These are phyloP conservation scores for Termitomyces sp. DNA, from an alignment of 768 basidiomycete genomes.

Conservation along the genomic window DNA sequence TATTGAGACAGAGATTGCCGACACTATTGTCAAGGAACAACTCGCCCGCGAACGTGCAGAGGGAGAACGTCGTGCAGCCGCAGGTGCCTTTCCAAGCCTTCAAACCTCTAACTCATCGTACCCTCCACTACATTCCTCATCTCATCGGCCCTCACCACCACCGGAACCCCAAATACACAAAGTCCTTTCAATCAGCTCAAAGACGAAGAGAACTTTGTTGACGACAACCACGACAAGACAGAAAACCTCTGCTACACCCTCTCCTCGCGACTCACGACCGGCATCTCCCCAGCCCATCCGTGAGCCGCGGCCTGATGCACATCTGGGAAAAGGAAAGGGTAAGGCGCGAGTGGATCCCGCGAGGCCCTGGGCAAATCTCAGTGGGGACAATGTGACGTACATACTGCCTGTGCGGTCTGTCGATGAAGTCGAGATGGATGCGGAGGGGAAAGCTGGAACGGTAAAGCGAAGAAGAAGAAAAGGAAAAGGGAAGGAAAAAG, in stretches of 20 bases:
- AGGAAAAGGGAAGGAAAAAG: conserved; percentile 8
- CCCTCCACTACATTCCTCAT: not conserved
- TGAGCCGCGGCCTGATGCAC: conserved; percentile 31
- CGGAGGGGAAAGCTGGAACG: conserved; percentile 1
- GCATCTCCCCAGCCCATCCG: conserved; percentile 33
- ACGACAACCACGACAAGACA: conserved; percentile 48
- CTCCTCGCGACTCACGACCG: conserved; percentile 29
- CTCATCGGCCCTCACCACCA: conserved; percentile 3
- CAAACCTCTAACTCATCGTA: conserved; percentile 2
- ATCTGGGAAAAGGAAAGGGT: conserved; percentile 25
- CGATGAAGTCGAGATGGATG: conserved; percentile 1
- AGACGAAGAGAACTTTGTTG: conserved; percentile 48
- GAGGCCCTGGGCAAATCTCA: conserved; percentile 1
- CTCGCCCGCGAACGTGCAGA: conserved; percentile 41
- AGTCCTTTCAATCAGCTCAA: conserved; percentile 53
- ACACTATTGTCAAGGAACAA: conserved; percentile 44
- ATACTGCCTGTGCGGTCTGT: conserved; percentile 22
- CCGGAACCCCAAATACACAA: conserved; percentile 36
- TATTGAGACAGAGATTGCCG: conserved; percentile 41
- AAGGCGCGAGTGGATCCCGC: conserved; percentile 27
- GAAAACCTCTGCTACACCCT: not conserved
- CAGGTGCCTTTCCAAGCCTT: conserved; percentile 63
- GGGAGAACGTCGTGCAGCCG: conserved; percentile 45
- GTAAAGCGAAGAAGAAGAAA: conserved; percentile 9
- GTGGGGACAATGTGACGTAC: conserved; percentile 30